phyloP scores from a whole-genome alignment of 805 yeast genomes.

The Alloascoidea hylecoeti region DNA sequence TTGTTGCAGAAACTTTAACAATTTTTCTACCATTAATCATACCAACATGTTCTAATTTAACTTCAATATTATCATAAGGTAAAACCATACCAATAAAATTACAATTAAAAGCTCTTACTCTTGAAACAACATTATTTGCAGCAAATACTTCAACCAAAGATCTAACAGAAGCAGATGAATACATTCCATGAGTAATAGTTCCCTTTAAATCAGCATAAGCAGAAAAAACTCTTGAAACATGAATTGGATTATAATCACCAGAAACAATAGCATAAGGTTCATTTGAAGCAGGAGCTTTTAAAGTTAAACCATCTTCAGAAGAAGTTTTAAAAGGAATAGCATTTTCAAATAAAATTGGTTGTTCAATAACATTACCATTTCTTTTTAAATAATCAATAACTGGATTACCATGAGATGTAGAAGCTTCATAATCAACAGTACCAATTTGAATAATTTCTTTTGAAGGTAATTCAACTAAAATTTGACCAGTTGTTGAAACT shows the following conservation, averaged over 20 bases:
- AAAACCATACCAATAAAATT: conserved; percentile 93
- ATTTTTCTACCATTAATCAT: conserved; percentile 99
- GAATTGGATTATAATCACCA: conserved; percentile 97
- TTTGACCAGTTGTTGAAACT: conserved; percentile 75
- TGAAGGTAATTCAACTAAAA: conserved; percentile 79
- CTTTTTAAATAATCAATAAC: conserved; percentile 87
- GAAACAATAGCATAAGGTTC: conserved; percentile 95
- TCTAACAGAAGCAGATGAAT: conserved; percentile 90
- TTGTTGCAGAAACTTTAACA: conserved; percentile 79
- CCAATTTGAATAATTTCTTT: conserved; percentile 81
- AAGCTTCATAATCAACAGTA: conserved; percentile 76
- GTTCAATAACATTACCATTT: conserved; percentile 88
- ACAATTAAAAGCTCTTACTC: conserved; percentile 91
- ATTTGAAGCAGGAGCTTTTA: conserved; percentile 86
- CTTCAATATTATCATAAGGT: conserved; percentile 83
- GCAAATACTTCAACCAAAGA: conserved; percentile 96
- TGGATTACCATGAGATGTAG: conserved; percentile 92
- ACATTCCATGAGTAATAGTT: conserved; percentile 99
- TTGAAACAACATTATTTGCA: conserved; percentile 89
- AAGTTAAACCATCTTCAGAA: conserved; percentile 12
- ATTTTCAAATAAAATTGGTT: conserved; percentile 82
- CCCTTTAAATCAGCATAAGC: conserved; percentile 90
- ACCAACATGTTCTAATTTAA: conserved; percentile 89
- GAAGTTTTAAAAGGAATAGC: conserved; percentile 68
- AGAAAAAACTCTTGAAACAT: conserved; percentile 91